These are phyloP conservation scores for Amylostereum areolatum DNA, from an alignment of 1,284 basidiomycete genomes.

Conservation along the genomic window DNA sequence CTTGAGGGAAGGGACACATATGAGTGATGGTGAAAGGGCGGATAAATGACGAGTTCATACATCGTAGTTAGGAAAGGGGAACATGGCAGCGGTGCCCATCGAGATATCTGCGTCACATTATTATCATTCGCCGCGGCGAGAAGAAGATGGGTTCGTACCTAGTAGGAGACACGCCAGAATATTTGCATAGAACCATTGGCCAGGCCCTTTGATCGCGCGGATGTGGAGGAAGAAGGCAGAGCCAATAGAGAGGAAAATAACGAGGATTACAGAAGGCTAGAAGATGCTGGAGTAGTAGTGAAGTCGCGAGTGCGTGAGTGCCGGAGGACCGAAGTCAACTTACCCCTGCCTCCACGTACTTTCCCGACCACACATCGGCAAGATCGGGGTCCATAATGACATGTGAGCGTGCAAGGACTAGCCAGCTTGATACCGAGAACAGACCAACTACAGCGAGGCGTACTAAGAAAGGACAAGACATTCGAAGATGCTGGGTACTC, in stretches of 20 bases:
- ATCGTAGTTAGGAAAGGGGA: constrained; percentile 62
- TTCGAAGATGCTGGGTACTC: too few species aligned
- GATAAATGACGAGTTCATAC: too few species aligned
- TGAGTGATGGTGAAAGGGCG: too few species aligned
- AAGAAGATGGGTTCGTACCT: constrained; percentile 25
- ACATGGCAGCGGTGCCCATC: constrained; percentile 54
- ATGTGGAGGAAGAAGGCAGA: constrained; percentile 57
- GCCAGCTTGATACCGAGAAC: constrained; percentile 65
- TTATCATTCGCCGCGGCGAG: too few species aligned
- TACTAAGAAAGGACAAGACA: too few species aligned
- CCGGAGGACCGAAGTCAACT: constrained; percentile 21
- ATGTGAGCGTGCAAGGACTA: constrained; percentile 46
- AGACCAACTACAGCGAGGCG: constrained; percentile 62
- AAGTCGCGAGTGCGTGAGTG: constrained; percentile 6
- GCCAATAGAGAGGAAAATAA: constrained; percentile 63
- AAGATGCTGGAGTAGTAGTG: constrained; percentile 4
- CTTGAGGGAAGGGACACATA: too few species aligned
- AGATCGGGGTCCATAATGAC: constrained; percentile 34
- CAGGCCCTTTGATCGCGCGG: constrained; percentile 57
- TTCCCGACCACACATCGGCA: constrained; percentile 36
- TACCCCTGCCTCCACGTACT: constrained; percentile 58
- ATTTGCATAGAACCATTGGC: constrained; percentile 56
- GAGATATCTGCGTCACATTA: constrained; percentile 43
- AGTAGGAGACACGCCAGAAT: constrained; percentile 55
- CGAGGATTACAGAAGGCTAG: constrained; percentile 58